Base-by-base conservation (phyloP, 2,329 filamentous ascomycete genomes). In the Ophiostoma sp. region DNA sequence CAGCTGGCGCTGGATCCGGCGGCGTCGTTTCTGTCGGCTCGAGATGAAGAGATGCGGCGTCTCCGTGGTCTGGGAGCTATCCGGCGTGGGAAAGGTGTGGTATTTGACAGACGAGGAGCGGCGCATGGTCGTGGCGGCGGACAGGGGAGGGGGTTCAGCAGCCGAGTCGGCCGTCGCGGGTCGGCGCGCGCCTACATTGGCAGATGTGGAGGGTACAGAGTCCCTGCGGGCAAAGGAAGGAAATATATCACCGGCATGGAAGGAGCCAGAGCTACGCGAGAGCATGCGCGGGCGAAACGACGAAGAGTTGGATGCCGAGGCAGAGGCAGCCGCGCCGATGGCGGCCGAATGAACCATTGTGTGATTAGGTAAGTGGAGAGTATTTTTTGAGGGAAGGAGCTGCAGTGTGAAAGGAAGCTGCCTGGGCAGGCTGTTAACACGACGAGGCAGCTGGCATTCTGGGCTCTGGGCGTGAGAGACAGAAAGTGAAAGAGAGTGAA, bases 71-170 rank as follows among this genome's bases (percentile, higher is more conserved):
- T 85, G 2, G 88, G 86, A 1, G 86, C 91, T 90, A 16, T 91
- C 89, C 45, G 87, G 83, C 0, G 89, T 90, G 2, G 91, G 90
- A 74, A 95, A 94, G 6, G 91, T 94, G 74, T 93, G 90, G 78
- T 94, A 95, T 75, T 89, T 88, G 72, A 87, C 81, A 6, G 77
- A 76, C 8, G 80, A 78, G 38, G 77, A 75, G 14, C 80, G 80
- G 49, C 81, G 68, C 38, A 62, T 47, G 2, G 60, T 18, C 6
- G 49, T 62, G 8, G 27, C 42, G 5, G 58, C 41, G 52, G 36
- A 67, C 64, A 62, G 64, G 64, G 68, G 49, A n/a, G 49, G 16
- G 41, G 44, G 47, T 9, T 41, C 65, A 9, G 65, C 64, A 27
- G 64, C 49, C 3, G 42, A 62, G 42, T 45, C 45, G 27, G 64